Evolutionary conservation across 2,329 filamentous ascomycete genomes (phyloP).

Genomic region (Teratosphaeria nubilosa): DNA sequence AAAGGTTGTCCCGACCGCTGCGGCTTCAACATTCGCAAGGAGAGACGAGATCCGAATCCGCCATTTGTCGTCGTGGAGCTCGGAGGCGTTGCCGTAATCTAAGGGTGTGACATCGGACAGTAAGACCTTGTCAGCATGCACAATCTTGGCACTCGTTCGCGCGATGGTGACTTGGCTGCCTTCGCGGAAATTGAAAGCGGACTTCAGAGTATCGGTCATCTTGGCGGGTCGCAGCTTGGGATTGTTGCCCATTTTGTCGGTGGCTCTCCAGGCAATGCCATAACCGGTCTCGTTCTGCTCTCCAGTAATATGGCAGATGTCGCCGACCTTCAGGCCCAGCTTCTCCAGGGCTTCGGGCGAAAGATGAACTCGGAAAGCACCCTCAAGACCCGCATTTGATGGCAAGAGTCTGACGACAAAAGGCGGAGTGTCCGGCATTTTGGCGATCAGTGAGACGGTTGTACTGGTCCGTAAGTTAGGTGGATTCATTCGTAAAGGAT

Average conservation of each 20-base stretch:
- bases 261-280: conserved; percentile 54
- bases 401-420: conserved; percentile 37
- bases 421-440: conserved; percentile 4
- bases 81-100: conserved; percentile 16
- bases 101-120: conserved; percentile 48
- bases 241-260: conserved; percentile 39
- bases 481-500: conserved; percentile 6
- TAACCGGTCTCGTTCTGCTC: conserved; percentile 35
- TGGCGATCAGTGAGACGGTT: neutral
- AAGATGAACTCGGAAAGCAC: conserved; percentile 50
- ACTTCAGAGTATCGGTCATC: conserved; percentile 63
- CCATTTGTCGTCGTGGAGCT: conserved; percentile 25
- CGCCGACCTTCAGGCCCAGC: conserved; percentile 47
- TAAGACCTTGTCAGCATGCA: conserved; percentile 48
- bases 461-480: conserved; percentile 4
- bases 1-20: conserved; percentile 61
- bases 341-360: conserved; percentile 46
- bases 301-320: conserved; percentile 44
- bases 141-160: conserved; percentile 40
- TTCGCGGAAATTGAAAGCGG: conserved; percentile 61
- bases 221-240: conserved; percentile 59
- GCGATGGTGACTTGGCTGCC: conserved; percentile 58
- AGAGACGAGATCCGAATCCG: conserved; percentile 5
- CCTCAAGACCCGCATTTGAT: conserved; percentile 32
- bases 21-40: conserved; percentile 52